phyloP scores from a whole-genome alignment of 75 land plant species.

The Selaginella moellendorffii region DNA sequence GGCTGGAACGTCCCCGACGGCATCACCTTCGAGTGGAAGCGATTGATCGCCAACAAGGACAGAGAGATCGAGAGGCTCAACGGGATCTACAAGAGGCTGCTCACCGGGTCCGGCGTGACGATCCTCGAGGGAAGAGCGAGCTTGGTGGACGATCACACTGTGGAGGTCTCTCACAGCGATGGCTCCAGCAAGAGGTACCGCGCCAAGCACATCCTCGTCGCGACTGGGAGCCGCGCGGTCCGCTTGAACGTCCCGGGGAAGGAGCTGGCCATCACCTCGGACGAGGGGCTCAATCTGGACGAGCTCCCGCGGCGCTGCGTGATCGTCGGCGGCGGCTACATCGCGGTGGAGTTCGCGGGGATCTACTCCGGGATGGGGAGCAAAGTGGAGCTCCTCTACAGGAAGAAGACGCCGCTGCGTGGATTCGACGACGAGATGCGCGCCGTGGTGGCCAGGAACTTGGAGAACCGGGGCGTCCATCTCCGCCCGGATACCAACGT shows the following conservation, averaged over 20 bases:
- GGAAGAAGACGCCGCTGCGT: conserved; percentile 69
- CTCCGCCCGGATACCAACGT: conserved; percentile 55
- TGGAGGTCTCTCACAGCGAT: conserved; percentile 51
- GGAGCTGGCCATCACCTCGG: conserved; percentile 88
- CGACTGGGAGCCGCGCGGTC: conserved; percentile 84
- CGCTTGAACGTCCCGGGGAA: conserved; percentile 64
- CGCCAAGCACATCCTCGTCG: conserved; percentile 76
- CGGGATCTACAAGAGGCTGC: conserved; percentile 74
- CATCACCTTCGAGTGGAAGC: conserved; percentile 72
- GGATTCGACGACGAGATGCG: conserved; percentile 99
- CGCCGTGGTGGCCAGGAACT: conserved; percentile 66
- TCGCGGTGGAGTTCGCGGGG: conserved; percentile 94
- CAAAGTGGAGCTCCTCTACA: conserved; percentile 60
- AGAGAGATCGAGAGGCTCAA: conserved; percentile 69
- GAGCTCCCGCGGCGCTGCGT: conserved; percentile 72
- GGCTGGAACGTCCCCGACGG: conserved; percentile 81
- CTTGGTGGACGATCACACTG: conserved; percentile 62
- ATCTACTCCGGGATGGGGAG: conserved; percentile 88
- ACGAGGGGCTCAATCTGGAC: conserved; percentile 81
- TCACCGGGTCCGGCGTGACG: conserved; percentile 67
- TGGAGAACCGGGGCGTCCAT: conserved; percentile 74
- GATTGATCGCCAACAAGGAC: conserved; percentile 85
- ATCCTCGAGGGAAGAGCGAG: conserved; percentile 70
- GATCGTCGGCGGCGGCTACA: conserved; percentile 93
- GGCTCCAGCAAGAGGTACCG: conserved; percentile 42